Evolutionary conservation across 2,329 filamentous ascomycete genomes (phyloP).

Genomic region (Fusarium metavorans): DNA sequence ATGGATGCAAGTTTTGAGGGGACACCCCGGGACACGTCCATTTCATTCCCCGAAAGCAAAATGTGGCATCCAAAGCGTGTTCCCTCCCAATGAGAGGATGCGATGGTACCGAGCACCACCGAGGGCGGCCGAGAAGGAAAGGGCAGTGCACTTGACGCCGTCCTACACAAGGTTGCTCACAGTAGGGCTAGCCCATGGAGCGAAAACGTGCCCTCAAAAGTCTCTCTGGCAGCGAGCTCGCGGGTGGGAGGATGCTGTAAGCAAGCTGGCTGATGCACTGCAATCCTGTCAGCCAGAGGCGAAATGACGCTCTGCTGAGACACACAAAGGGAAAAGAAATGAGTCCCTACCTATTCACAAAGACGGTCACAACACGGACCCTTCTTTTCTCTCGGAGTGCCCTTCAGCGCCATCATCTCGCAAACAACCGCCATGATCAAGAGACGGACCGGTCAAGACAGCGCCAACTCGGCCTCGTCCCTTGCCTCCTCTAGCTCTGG

Average conservation of each 20-base stretch:
- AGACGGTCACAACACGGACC: slow-evolving; percentile 7
- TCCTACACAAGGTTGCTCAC: background rate
- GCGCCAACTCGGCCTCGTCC: slow-evolving; percentile 1
- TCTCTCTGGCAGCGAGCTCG: background rate
- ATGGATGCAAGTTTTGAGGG: slow-evolving; percentile 11
- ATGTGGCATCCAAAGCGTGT: slow-evolving; percentile 24
- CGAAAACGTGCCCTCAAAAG: background rate
- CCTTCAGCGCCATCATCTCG: slow-evolving; percentile 1
- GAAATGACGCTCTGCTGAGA: slow-evolving; percentile 19
- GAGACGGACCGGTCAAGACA: background rate
- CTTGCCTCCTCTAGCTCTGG: slow-evolving; percentile 17
- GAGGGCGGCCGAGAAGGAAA: slow-evolving; percentile 3
- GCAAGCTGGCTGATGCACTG: slow-evolving; percentile 18
- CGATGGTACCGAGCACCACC: slow-evolving; percentile 5
- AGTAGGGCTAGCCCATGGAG: background rate
- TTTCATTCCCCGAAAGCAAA: slow-evolving; percentile 15
- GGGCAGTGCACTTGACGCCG: background rate
- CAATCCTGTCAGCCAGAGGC: slow-evolving; percentile 22
- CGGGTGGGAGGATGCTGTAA: background rate
- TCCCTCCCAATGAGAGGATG: background rate
- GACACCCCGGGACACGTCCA: background rate
- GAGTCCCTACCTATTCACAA: background rate
- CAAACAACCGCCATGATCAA: background rate
- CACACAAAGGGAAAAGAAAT: slow-evolving; percentile 11
- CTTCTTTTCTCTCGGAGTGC: background rate